These are phyloP conservation scores for Tetrapyrgos nigripes DNA, from an alignment of 1,284 basidiomycete genomes.

Conservation along the genomic window DNA sequence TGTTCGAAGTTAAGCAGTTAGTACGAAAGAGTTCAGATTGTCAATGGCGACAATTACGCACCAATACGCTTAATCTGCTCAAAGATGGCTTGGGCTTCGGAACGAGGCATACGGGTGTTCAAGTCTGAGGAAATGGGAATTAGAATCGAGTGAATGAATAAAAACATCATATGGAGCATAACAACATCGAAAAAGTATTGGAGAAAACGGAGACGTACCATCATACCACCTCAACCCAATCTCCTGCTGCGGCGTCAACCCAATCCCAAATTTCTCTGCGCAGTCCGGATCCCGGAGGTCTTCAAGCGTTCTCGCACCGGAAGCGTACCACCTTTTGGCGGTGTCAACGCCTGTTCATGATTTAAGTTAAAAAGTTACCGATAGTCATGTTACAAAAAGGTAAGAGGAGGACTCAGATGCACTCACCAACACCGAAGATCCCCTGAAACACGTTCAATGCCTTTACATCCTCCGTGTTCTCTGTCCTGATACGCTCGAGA, in stretches of 20 bases:
- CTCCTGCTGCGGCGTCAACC: constrained; percentile 69
- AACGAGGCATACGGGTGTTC: constrained; percentile 82
- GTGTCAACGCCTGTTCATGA: constrained; percentile 62
- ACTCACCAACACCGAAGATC: constrained; percentile 85
- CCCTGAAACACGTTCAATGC: constrained; percentile 68
- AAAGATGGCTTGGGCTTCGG: constrained; percentile 80
- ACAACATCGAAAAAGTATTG: no score
- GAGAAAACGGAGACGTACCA: no score
- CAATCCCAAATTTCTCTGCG: constrained; percentile 66
- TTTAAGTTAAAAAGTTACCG: no score
- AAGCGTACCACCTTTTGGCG: constrained; percentile 75
- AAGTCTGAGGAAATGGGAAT: constrained; percentile 66
- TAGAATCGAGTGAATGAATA: no score
- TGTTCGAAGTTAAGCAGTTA: no score
- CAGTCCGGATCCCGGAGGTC: constrained; percentile 71
- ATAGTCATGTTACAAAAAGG: no score
- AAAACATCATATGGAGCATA: no score
- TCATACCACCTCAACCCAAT: constrained; percentile 84
- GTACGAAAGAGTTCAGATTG: no score
- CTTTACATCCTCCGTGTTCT: constrained; percentile 65
- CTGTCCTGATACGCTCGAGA: constrained; percentile 64
- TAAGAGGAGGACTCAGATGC: no score
- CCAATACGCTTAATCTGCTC: constrained; percentile 74
- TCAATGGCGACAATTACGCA: no score
- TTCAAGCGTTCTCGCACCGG: constrained; percentile 81